Base-by-base conservation (phyloP, 1,139 yeast genomes). In the Pichia sp. region DNA sequence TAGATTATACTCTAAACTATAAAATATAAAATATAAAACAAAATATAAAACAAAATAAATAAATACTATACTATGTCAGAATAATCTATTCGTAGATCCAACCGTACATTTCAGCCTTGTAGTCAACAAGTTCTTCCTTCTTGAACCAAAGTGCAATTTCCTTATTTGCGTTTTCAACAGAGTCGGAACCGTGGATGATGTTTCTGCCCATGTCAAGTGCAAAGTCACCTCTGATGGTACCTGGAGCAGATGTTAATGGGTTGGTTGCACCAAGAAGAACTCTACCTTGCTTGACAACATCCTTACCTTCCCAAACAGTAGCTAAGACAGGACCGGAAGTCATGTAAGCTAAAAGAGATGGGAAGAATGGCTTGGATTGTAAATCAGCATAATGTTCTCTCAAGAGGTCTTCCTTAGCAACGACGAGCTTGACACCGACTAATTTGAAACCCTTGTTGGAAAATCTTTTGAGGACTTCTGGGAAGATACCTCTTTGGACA, bases 281-380 rank as follows among this genome's bases (percentile, higher is more conserved):
- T 80, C 99, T 88, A 73, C 99, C 99, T 75, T 88, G 96, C 81
- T 90, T 90, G 75, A 95, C 99, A 73, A 84, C 99, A 71, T 93
- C 97, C 82, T 91, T 93, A 77, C 99, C 99, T 78, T 95, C 98
- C 99, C 99, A 95, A 67, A 91, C 98, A 72, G 96, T 95, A 67
- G 99, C 99, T 69, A 93, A 83, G 66, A 95, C 88, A 72, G 99
- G 99, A 67, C 99, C 99, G 61, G 97, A 89, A 73, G 81, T 80
- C 99, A 95, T 93, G 90, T 91, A 91, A 66, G 90, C 80, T 71
- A 89, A 81, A 76, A 93, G 81, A 62, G 89, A 82, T 72, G 98
- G 96, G 95, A 91, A 93, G 81, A 93, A 93, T 69, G 98, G 96
- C 83, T 93, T 93, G 70, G 81, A 76, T 74, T 87, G 93, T 75